These are phyloP conservation scores for Mimosa pudica DNA, from an alignment of 306 rosid genomes.

Conservation along the genomic window DNA sequence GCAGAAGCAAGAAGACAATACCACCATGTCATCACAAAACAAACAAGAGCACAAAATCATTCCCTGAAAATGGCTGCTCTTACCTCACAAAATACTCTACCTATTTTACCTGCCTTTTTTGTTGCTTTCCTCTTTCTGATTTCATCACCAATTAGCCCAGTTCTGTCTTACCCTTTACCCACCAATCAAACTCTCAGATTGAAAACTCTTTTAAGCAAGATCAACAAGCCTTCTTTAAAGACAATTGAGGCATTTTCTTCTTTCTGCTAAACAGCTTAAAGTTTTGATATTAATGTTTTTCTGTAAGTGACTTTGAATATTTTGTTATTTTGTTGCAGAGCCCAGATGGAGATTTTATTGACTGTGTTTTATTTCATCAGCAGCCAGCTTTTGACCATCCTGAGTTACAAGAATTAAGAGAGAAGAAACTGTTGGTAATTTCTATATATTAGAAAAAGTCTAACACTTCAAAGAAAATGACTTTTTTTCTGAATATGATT, in stretches of 20 bases:
- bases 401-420: slow-evolving; percentile 61
- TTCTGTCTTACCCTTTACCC: slow-evolving; percentile 44
- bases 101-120: slow-evolving; percentile 50
- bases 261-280: slow-evolving; percentile 3
- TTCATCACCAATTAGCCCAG: slow-evolving; percentile 48
- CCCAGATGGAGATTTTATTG: slow-evolving; percentile 95
- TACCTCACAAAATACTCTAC: slow-evolving; percentile 34
- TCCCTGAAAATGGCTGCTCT: slow-evolving; percentile 56
- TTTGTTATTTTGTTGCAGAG: slow-evolving; percentile 61
- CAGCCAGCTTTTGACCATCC: slow-evolving; percentile 98
- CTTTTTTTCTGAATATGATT: slow-evolving; percentile 4
- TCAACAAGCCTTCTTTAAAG: slow-evolving; percentile 82
- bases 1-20: slow-evolving; percentile 64
- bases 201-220: slow-evolving; percentile 55
- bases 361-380: slow-evolving; percentile 81
- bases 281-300: background rate
- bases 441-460: background rate
- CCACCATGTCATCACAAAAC: slow-evolving; percentile 47
- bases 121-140: slow-evolving; percentile 62
- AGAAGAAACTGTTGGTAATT: slow-evolving; percentile 76
- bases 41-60: slow-evolving; percentile 49
- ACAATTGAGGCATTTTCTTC: slow-evolving; percentile 72
- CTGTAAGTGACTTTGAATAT: slow-evolving; percentile 24
- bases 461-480: slow-evolving; percentile 14
- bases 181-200: slow-evolving; percentile 59